phyloP scores from a whole-genome alignment of 2,329 filamentous ascomycete genomes.

The Didymella glomerata region DNA sequence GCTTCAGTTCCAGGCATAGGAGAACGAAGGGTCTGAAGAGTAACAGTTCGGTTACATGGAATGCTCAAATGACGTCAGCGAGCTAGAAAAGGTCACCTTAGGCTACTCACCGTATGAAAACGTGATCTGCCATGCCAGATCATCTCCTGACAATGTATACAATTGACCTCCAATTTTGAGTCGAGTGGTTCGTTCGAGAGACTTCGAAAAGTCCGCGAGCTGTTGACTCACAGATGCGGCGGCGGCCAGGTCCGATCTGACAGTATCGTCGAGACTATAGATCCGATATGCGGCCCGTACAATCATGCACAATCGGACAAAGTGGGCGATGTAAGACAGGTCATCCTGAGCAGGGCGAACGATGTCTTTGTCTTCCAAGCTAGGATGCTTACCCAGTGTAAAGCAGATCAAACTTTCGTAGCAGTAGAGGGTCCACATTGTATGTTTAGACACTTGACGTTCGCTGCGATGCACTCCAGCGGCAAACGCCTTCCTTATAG shows the following conservation, averaged over 20 bases:
- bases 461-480: conserved; percentile 16
- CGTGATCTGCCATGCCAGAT: conserved; percentile 17
- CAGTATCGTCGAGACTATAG: conserved; percentile 13
- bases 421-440: conserved; percentile 19
- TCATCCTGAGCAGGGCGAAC: neutral
- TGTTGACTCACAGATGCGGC: conserved; percentile 4
- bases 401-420: conserved; percentile 15
- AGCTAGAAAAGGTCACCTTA: neutral
- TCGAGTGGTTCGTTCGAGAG: neutral
- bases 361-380: conserved; percentile 6
- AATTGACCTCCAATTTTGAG: conserved; percentile 13
- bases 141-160: conserved; percentile 12
- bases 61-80: neutral
- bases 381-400: conserved; percentile 8
- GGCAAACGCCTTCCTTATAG: conserved; percentile 21
- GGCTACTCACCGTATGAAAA: conserved; percentile 9
- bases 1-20: conserved; percentile 11
- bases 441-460: neutral
- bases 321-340: conserved; percentile 1
- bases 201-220: neutral
- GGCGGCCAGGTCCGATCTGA: conserved; percentile 4
- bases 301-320: conserved; percentile 15
- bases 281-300: conserved; percentile 13
- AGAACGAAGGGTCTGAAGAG: conserved; percentile 16
- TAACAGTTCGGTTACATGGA: conserved; percentile 8